phyloP scores from a whole-genome alignment of 1,284 basidiomycete species.

The Apiotrichum siamense region DNA sequence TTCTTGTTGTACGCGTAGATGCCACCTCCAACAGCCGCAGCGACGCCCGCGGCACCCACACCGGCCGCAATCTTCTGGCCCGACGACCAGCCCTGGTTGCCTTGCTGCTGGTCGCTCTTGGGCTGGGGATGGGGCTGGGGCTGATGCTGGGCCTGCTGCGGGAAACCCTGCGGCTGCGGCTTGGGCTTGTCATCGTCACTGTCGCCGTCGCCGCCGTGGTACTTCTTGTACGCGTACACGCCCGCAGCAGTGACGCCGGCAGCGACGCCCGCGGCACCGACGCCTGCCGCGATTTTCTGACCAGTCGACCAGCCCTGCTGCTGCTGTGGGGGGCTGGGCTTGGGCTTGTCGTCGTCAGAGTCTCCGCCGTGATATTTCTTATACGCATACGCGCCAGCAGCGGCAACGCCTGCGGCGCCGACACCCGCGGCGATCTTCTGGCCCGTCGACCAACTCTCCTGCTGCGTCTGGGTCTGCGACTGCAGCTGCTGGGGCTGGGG shows the following conservation, averaged over 20 bases:
- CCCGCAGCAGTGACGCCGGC: conserved; percentile 3
- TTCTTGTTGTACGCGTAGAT: conserved; percentile 2
- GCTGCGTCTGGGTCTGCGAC: not conserved
- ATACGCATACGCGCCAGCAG: not conserved
- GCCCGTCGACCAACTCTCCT: no score
- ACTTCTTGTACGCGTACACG: conserved; percentile 11
- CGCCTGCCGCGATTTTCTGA: not conserved
- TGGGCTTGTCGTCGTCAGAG: no score
- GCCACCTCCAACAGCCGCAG: not conserved
- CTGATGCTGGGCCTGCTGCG: not conserved
- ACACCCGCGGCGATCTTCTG: not conserved
- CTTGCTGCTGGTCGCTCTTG: not conserved
- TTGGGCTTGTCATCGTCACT: not conserved
- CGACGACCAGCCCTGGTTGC: not conserved
- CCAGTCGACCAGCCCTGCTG: no score
- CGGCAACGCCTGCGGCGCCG: not conserved
- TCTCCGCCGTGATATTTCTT: not conserved
- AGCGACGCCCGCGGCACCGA: not conserved
- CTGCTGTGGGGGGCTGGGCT: not conserved
- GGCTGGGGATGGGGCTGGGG: not conserved
- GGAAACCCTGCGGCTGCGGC: not conserved
- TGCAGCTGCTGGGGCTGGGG: no score
- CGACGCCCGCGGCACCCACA: not conserved
- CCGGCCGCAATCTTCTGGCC: not conserved
- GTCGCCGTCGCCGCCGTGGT: no score